Evolutionary conservation across 208 protist genomes (phyloP), one percentile per base, ranked within the genome.

Genomic region (Trypanosoma scelopori): DNA sequence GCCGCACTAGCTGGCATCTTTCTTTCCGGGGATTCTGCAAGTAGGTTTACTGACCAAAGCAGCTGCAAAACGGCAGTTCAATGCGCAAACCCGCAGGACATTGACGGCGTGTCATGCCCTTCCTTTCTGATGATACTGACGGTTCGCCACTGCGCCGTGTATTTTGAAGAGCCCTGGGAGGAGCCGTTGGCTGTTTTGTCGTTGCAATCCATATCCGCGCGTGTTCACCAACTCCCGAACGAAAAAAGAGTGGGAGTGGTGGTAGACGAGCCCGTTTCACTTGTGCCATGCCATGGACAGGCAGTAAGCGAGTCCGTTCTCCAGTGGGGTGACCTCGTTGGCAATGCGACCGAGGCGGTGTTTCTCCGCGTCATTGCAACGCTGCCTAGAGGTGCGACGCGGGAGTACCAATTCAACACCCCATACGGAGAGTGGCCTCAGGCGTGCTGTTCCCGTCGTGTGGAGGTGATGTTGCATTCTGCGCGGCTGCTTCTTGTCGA

Each of bases 101-200:
- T 9, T 11, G 32, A 37, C 32, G 32, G 9, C 32, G 3, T 37
- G 5, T 37, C 32, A 47, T 16, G 6, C 16, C 12, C 43, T 22
- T 47, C 16, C 12, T 46, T 20, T 37, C 5, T 42, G 23, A 45
- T 64, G 11, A 27, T 50, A 13, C 5, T 72, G 41, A 64, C 46
- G 23, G 25, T 74, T 41, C 61, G 46, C 25, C 20, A 62, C 11
- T 35, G 30, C n/a, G 22, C 30, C 48, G 28, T 69, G 0, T n/a
- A 56, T 13, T 37, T 74, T 23, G 60, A 64, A 57, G 60, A 69
- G 30, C 50, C 69, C 16, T 74, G 69, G 57, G 69, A 56, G 28
- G 69, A 74, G n/a, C 53, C 49, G 13, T 25, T 74, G 5, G 69
- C 60, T 12, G 13, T 45, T 9, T 30, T 74, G 6, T 56, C 51